Conservation (phyloP, 805 yeast genomes). For the Yamadazyma ubonensis region DNA sequence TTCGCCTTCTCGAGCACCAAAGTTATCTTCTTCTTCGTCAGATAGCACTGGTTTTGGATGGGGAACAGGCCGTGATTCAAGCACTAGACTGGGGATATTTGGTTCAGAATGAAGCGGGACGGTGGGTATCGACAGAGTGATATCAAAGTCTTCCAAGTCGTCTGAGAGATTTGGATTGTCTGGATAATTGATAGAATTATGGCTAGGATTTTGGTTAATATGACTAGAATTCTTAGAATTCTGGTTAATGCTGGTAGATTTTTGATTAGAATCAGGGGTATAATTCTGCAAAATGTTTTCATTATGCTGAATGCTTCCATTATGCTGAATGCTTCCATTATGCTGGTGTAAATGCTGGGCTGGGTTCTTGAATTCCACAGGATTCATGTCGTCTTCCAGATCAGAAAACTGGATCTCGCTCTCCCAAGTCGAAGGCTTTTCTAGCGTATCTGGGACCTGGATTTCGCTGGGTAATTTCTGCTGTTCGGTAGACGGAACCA, state of each 20-base stretch:
- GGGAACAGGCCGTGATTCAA: neutral
- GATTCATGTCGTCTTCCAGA: conserved; percentile 1
- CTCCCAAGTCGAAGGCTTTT: neutral
- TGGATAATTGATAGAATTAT: too few species aligned
- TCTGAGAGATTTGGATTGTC: neutral
- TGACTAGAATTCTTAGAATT: too few species aligned
- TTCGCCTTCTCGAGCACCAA: conserved; percentile 34
- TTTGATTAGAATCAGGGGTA: too few species aligned
- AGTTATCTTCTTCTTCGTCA: conserved; percentile 28
- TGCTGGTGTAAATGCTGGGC: too few species aligned
- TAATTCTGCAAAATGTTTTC: too few species aligned
- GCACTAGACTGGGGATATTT: neutral
- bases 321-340: too few species aligned
- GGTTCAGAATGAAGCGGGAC: neutral
- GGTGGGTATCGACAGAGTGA: conserved; percentile 6
- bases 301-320: too few species aligned
- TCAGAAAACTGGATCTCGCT: conserved; percentile 3
- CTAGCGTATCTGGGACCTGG: neutral
- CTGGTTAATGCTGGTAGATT: too few species aligned
- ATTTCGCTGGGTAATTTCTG: neutral
- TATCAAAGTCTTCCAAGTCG: conserved; percentile 9
- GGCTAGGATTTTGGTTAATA: too few species aligned
- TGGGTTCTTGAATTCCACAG: neutral
- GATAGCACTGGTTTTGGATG: neutral
- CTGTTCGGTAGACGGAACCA: neutral